phyloP scores from a whole-genome alignment of 305 asterid genomes.

The Fraxinus greggii region DNA sequence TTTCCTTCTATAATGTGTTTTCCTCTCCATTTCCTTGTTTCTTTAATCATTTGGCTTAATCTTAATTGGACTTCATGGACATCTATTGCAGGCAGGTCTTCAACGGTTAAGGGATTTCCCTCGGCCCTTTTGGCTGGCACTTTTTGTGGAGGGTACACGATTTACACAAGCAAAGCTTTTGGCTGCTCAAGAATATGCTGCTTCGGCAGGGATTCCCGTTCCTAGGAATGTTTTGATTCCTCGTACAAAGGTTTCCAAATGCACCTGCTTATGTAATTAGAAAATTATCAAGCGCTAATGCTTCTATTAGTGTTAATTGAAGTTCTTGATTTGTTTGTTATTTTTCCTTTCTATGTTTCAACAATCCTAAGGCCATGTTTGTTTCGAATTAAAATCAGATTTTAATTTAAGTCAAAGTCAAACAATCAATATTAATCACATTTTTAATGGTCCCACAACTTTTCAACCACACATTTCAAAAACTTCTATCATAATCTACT shows the following conservation, averaged over 20 bases:
- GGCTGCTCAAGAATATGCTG: slow-evolving; percentile 96
- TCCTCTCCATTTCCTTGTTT: slow-evolving; percentile 1
- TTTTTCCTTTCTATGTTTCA: background rate
- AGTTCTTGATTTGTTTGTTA: background rate
- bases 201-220: slow-evolving; percentile 69
- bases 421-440: too few species aligned
- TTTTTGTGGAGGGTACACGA: slow-evolving; percentile 97
- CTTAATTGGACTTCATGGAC: slow-evolving; percentile 23
- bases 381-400: too few species aligned
- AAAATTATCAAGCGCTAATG: background rate
- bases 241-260: slow-evolving; percentile 74
- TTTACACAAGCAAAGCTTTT: slow-evolving; percentile 93
- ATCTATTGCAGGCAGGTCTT: slow-evolving; percentile 66
- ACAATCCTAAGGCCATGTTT: background rate
- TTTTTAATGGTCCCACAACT: too few species aligned
- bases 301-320: background rate
- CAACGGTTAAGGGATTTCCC: slow-evolving; percentile 75
- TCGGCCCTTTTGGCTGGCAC: slow-evolving; percentile 91
- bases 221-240: slow-evolving; percentile 95
- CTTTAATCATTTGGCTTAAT: slow-evolving; percentile 16
- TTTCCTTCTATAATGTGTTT: background rate
- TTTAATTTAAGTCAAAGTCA: too few species aligned
- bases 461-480: too few species aligned
- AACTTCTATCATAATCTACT: too few species aligned
- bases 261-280: slow-evolving; percentile 18